These are phyloP conservation scores for Talaromyces piceae DNA, from an alignment of 2,329 filamentous ascomycete genomes.

Conservation along the genomic window DNA sequence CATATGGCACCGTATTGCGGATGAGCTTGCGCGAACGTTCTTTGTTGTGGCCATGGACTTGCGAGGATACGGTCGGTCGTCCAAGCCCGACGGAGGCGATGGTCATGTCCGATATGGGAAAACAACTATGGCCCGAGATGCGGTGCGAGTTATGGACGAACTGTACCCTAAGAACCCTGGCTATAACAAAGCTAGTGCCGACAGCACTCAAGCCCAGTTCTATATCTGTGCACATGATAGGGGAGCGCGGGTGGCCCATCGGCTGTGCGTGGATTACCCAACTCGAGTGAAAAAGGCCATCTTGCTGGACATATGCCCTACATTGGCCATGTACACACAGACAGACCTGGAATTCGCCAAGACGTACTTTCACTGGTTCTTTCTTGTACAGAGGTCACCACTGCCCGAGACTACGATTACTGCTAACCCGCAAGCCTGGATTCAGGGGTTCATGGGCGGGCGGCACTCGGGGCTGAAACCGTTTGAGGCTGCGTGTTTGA, in stretches of 20 bases:
- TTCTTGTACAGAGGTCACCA: constrained; percentile 47
- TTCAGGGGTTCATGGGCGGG: constrained; percentile 38
- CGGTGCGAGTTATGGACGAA: constrained; percentile 37
- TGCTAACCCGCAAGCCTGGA: constrained; percentile 32
- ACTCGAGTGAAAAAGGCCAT: constrained; percentile 37
- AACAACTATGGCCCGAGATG: constrained; percentile 44
- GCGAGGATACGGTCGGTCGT: constrained; percentile 46
- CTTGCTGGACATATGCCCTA: constrained; percentile 50
- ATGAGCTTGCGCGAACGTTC: constrained; percentile 33
- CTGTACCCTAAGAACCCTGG: constrained; percentile 26
- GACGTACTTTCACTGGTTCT: constrained; percentile 54
- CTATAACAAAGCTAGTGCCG: constrained; percentile 1
- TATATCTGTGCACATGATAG: constrained; percentile 52
- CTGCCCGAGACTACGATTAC: constrained; percentile 46
- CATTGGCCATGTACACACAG: constrained; percentile 46
- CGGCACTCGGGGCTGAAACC: constrained; percentile 21
- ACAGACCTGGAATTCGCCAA: constrained; percentile 39
- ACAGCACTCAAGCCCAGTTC: constrained; percentile 25
- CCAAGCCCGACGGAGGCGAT: constrained; percentile 33
- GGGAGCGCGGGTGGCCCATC: constrained; percentile 50
- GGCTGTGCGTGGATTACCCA: constrained; percentile 44
- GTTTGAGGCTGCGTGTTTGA: constrained; percentile 29
- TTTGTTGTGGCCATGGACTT: constrained; percentile 43
- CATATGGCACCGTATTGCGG: constrained; percentile 46
- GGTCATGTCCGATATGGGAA: constrained; percentile 37